phyloP scores from a whole-genome alignment of 306 rosid genomes.

The Quercus ilex region DNA sequence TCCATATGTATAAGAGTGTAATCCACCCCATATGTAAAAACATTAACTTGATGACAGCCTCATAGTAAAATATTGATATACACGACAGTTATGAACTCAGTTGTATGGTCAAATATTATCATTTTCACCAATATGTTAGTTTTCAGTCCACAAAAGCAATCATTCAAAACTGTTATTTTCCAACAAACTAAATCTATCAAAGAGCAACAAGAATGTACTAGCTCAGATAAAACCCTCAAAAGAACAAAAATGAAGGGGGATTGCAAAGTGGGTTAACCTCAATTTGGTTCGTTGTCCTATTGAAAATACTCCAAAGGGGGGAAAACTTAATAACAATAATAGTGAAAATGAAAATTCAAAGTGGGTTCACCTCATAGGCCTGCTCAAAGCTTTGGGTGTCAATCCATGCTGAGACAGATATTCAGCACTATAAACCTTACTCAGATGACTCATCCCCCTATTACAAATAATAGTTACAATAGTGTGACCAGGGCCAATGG shows the following conservation, averaged over 20 bases:
- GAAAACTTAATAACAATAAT: no score
- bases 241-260: no score
- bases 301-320: no score
- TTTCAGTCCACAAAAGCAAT: background rate
- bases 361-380: no score
- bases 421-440: no score
- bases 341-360: no score
- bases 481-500: no score
- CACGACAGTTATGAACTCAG: background rate
- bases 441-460: no score
- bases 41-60: background rate
- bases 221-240: no score
- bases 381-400: conserved; percentile 50
- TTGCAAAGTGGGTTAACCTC: no score
- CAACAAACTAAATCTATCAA: background rate
- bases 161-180: background rate
- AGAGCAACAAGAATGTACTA: background rate
- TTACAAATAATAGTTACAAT: no score
- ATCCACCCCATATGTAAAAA: background rate
- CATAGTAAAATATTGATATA: background rate
- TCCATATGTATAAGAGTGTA: background rate
- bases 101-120: background rate
- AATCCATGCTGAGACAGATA: conserved; percentile 28
- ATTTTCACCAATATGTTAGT: background rate
- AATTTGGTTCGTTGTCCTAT: no score